These are phyloP conservation scores for Teratosphaeria gauchensis DNA, from an alignment of 2,329 filamentous ascomycete species.

Conservation along the genomic window DNA sequence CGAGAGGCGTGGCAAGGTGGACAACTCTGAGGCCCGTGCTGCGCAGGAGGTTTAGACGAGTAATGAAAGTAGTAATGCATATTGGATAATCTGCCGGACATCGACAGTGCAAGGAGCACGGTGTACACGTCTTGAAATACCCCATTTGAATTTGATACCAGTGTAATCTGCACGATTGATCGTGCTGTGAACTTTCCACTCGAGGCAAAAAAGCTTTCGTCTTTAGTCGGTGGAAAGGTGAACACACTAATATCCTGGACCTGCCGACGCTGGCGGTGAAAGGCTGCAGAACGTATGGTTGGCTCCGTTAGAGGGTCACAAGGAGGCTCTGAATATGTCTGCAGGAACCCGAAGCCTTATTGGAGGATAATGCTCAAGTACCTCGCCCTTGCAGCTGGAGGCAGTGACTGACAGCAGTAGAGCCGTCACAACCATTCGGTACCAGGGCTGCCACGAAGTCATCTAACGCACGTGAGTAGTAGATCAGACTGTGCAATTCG, in stretches of 20 bases:
- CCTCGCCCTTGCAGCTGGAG: not conserved
- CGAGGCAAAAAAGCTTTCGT: not conserved
- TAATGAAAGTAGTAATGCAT: not conserved
- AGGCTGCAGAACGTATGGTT: no score
- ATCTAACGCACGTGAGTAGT: no score
- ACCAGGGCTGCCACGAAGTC: no score
- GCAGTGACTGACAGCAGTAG: not conserved
- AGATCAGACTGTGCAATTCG: not conserved
- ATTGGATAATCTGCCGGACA: not conserved
- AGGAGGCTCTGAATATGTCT: no score
- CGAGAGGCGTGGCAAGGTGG: slow-evolving; percentile 41
- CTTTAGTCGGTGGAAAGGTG: not conserved
- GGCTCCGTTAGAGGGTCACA: no score
- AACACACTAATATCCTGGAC: no score
- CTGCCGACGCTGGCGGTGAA: no score
- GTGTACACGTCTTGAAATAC: not conserved
- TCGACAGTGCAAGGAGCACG: not conserved
- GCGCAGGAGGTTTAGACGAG: slow-evolving; percentile 11
- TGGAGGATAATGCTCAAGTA: not conserved
- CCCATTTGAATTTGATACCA: not conserved
- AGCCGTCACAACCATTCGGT: not conserved
- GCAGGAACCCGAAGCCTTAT: not conserved
- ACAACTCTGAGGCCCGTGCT: slow-evolving; percentile 32
- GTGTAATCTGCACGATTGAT: not conserved
- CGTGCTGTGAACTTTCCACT: not conserved